A percentile compares a stretch with the other conserved stretches of the same genome.
phyloP scores from a whole-genome alignment of 306 rosid species.

The Cicer bijugum region DNA sequence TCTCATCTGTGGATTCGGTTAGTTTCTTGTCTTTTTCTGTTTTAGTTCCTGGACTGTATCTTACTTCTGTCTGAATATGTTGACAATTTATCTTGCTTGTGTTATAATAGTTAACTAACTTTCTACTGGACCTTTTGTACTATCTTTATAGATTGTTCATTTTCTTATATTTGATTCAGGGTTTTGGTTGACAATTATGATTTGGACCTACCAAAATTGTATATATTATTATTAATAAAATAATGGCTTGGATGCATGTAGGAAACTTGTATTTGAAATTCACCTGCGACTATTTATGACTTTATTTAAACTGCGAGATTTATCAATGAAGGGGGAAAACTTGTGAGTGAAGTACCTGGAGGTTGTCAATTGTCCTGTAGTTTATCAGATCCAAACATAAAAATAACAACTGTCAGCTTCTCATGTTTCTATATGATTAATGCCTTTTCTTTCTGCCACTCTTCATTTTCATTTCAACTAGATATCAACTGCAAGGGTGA shows the following conservation, averaged over 20 bases:
- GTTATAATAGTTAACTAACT: conserved; percentile 14
- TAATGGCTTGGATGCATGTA: conserved; percentile 11
- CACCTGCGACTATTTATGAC: neutral
- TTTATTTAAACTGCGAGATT: neutral
- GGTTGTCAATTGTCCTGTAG: conserved; percentile 22
- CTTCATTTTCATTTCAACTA: conserved; percentile 15
- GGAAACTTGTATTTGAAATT: neutral
- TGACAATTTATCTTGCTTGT: conserved; percentile 22
- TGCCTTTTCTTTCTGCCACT: neutral
- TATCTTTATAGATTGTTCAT: neutral
- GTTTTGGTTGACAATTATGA: conserved; percentile 16
- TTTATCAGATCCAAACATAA: conserved; percentile 34
- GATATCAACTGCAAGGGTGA: neutral
- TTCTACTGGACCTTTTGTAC: conserved; percentile 21
- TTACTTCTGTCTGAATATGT: conserved; percentile 12
- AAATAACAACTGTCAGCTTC: neutral
- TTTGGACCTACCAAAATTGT: conserved; percentile 16
- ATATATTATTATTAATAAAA: neutral
- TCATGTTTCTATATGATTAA: conserved; percentile 1
- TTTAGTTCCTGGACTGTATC: conserved; percentile 36
- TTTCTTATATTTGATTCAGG: conserved; percentile 6
- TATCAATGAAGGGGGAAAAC: neutral
- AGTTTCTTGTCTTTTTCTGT: conserved; percentile 57
- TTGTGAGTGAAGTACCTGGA: conserved; percentile 1
- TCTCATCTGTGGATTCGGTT: conserved; percentile 97